Evolutionary conservation across 208 protist species (phyloP).

Genomic region (Acanthamoeba sp.): DNA sequence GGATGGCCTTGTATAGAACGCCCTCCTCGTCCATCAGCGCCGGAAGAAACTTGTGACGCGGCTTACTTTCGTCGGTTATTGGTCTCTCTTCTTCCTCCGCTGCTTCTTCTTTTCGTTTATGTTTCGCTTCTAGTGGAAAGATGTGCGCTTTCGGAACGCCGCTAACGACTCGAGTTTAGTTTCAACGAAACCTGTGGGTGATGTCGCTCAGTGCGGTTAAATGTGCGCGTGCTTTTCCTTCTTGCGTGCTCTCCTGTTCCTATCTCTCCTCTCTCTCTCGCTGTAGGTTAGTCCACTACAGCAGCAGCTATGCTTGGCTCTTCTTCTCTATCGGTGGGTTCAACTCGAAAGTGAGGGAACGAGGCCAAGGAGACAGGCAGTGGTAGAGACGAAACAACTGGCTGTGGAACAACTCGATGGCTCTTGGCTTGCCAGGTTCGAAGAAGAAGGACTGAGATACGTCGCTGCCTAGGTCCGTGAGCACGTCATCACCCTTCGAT

Average conservation of each 20-base stretch:
- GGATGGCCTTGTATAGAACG: slow-evolving; percentile 29
- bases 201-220: not conserved
- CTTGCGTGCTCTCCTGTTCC: not conserved
- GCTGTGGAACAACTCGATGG: not conserved
- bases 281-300: not conserved
- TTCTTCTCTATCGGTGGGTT: not conserved
- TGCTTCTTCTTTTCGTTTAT: not conserved
- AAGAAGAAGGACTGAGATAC: not conserved
- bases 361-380: not conserved
- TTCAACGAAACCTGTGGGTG: too few species aligned
- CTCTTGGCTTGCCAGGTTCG: not conserved
- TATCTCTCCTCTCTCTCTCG: not conserved
- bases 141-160: too few species aligned
- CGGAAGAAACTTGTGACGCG: not conserved
- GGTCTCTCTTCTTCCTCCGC: not conserved
- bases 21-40: not conserved
- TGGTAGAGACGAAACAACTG: not conserved
- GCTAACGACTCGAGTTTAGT: too few species aligned
- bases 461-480: not conserved
- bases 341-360: not conserved
- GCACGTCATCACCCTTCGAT: too few species aligned
- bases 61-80: not conserved
- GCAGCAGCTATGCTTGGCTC: not conserved
- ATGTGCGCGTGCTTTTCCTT: not conserved
- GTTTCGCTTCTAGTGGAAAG: not conserved